Percentiles rank a stretch among this genome's conserved stretches.
These are phyloP conservation scores for Pisolithus tinctorius DNA, from an alignment of 768 basidiomycete species.

Conservation along the genomic window DNA sequence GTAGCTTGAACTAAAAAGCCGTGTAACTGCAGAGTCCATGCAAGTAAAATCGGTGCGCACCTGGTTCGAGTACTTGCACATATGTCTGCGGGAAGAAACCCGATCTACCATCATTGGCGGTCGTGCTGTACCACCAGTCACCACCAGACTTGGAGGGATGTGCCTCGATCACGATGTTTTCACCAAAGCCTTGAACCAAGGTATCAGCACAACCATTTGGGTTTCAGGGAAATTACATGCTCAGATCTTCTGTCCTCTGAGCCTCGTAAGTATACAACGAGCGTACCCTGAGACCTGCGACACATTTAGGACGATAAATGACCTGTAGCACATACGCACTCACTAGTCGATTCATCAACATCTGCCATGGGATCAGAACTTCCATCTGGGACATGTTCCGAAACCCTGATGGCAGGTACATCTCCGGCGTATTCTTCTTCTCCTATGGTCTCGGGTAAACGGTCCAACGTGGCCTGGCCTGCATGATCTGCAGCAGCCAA, in stretches of 20 bases:
- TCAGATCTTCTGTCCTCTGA: constrained; percentile 82
- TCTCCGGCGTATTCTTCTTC: constrained; percentile 40
- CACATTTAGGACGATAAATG: not conserved
- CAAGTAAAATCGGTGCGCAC: constrained; percentile 31
- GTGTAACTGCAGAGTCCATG: not conserved
- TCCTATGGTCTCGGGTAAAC: constrained; percentile 47
- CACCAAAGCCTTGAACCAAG: constrained; percentile 55
- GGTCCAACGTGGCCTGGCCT: constrained; percentile 42
- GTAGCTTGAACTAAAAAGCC: constrained; percentile 53
- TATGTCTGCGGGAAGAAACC: constrained; percentile 93
- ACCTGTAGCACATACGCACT: constrained; percentile 15
- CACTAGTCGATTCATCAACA: constrained; percentile 60
- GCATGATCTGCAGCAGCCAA: constrained; percentile 55
- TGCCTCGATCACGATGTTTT: constrained; percentile 71
- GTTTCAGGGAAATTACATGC: constrained; percentile 37
- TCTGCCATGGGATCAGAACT: constrained; percentile 57
- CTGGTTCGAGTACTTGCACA: constrained; percentile 60
- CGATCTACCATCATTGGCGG: constrained; percentile 53
- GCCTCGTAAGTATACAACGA: constrained; percentile 82
- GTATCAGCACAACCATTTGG: constrained; percentile 2
- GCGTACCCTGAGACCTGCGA: constrained; percentile 64
- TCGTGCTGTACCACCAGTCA: constrained; percentile 91
- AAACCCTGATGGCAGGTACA: constrained; percentile 54
- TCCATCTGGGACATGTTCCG: constrained; percentile 36
- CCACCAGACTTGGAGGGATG: constrained; percentile 81